Base-by-base conservation (phyloP, 495 filamentous ascomycete species). In the Xylaria grammica region DNA sequence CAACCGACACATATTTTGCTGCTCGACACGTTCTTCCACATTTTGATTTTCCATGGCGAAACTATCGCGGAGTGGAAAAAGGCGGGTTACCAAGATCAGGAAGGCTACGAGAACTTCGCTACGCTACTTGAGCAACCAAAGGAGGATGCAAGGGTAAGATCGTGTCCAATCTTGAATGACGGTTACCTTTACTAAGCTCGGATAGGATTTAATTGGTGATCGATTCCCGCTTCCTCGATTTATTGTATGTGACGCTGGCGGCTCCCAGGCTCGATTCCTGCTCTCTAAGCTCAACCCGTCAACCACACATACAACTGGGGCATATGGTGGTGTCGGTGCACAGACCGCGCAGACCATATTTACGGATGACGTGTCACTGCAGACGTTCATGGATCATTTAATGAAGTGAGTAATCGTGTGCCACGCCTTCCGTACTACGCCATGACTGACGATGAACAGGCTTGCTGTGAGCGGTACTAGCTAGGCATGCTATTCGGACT, bases 321-420 rank as follows among this genome's bases (percentile, higher is more conserved):
- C 91, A 8, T 97, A 96, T 68, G 95, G 96, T 59, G 94, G 93
- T 65, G 89, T 91, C 29, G 84, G 84, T 45, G 85, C 90, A 20
- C 92, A 96, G 71, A 94, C 90, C 22, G 93, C 95, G 34, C 96
- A 98, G 79, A 99, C 96, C 15, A 98, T 99, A 68, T 99, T 99
- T 78, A 99, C 96, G 2, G 96, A 99, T 71, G 96, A 99, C 78
- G 96, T 99, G 56, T 97, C 93, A 24, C 80, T 99, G 73, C 95
- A 98, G 78, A 98, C 94, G 7, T 99, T 99, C 74, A 99, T 98
- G 95, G 96, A 99, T 67, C 92, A 96, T 81, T 79, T 99, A 74
- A 99, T 99, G 96, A 99, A 99, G 92, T 94, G 78, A 81, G 90
- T 82, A 3, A 48, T 30, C 20, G 0, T 38, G 4, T 11, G 60